Evolutionary conservation across 805 yeast genomes (phyloP), one percentile per base, ranked within the genome.

Genomic region (Barnettozyma salicaria): DNA sequence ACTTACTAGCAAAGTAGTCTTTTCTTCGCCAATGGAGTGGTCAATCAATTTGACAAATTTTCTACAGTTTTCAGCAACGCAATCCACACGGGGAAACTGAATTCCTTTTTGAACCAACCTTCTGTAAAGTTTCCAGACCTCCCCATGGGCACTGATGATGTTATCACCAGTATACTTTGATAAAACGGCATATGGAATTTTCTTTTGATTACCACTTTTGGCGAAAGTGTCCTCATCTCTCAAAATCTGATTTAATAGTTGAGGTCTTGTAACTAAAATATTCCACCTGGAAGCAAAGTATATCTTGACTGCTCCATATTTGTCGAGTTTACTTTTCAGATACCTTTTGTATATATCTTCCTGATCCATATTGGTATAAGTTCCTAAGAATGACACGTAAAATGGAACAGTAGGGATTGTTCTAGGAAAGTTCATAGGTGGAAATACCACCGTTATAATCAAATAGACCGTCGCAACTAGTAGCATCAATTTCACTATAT

Each of bases 271-370:
- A 1, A 76, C 73, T 21, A 76, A 51, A 16, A 75, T 66, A 45
- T 76, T 76, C 82, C 82, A 76, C 40, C 77, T 63, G 1, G 78
- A 72, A 6, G 76, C 82, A 59, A 75, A 76, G 49, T 67, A 76
- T 5, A 75, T 60, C 50, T 75, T 75, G 0, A 70, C 81, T 0
- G 80, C 80, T 0, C 82, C 82, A 49, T 67, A 58, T 33, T 61
- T 64, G 42, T 73, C 76, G 33, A 74, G 48, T 27, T 69, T 65
- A 6, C 61, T 61, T 29, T 65, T 58, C 26, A 74, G 52, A 46
- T 67, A 75, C 9, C 27, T 34, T 8, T 67, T 53, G 52, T 61
- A 76, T 7, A 76, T 60, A 19, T 71, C 63, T 21, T 58, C 49
- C 47, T 76, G 81, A 45, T 75, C 81, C 45, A 69, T 49, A 3